phyloP scores from a whole-genome alignment of 176 grass and related monocot genomes.

The Dactylis glomerata region DNA sequence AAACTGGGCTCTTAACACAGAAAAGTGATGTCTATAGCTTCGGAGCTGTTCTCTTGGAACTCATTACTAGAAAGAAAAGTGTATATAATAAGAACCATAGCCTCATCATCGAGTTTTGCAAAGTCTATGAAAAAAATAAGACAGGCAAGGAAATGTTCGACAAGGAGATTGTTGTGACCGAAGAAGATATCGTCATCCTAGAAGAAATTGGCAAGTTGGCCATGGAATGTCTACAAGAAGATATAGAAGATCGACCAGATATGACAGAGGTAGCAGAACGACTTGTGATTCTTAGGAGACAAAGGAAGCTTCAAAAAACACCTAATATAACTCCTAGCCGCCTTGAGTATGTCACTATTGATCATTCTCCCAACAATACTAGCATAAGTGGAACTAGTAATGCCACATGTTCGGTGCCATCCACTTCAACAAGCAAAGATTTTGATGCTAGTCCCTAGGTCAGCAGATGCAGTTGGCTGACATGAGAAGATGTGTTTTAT shows the following conservation, averaged over 20 bases:
- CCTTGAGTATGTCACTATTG: neutral
- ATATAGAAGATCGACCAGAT: neutral
- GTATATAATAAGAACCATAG: neutral
- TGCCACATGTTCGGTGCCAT: neutral
- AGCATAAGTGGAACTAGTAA: neutral
- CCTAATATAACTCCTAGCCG: neutral
- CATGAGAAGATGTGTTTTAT: neutral
- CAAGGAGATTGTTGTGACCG: neutral
- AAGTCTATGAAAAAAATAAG: neutral
- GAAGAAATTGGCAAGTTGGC: neutral
- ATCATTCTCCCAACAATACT: neutral
- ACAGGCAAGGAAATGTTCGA: neutral
- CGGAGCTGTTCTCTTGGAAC: neutral
- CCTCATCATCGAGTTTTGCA: neutral
- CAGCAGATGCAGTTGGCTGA: neutral
- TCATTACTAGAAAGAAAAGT: neutral
- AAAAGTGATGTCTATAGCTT: slow-evolving; percentile 13
- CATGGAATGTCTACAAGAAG: neutral
- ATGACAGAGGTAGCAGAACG: slow-evolving; percentile 6
- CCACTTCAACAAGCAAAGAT: neutral
- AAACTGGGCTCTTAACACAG: slow-evolving; percentile 1
- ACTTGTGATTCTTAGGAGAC: neutral
- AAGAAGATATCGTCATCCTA: neutral
- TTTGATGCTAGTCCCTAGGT: neutral
- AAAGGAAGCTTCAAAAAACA: neutral